A percentile compares a stretch with the other conserved stretches of the same genome.
Conservation (phyloP, 768 basidiomycete genomes). For the Lyophyllum atratum region DNA sequence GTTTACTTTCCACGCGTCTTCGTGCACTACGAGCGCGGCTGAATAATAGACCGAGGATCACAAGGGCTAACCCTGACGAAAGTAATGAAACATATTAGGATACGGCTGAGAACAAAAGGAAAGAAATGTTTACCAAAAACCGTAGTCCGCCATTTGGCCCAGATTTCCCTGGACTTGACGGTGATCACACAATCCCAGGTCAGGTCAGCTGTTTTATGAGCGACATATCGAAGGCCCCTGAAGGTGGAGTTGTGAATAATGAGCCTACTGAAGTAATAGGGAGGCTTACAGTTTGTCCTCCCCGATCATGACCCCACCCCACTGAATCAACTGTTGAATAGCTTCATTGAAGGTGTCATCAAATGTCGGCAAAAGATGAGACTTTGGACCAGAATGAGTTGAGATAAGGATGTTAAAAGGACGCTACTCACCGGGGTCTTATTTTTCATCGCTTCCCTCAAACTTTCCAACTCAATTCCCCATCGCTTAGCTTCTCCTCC, state of each 20-base stretch:
- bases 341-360: slow-evolving; percentile 80
- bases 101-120: slow-evolving; percentile 2
- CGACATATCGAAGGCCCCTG: slow-evolving; percentile 75
- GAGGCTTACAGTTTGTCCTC: slow-evolving; percentile 63
- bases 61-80: slow-evolving; percentile 4
- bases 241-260: slow-evolving; percentile 15
- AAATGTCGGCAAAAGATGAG: slow-evolving; percentile 55
- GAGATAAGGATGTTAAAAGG: slow-evolving; percentile 1
- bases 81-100: neutral
- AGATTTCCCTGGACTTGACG: slow-evolving; percentile 65
- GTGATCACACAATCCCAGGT: slow-evolving; percentile 65
- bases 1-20: slow-evolving; percentile 59
- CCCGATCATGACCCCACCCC: slow-evolving; percentile 70
- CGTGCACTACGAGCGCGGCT: slow-evolving; percentile 42
- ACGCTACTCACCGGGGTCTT: slow-evolving; percentile 51
- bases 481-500: slow-evolving; percentile 76
- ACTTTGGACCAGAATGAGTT: slow-evolving; percentile 35
- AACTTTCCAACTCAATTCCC: slow-evolving; percentile 63
- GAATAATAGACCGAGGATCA: slow-evolving; percentile 11
- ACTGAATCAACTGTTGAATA: slow-evolving; percentile 72
- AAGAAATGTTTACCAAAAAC: slow-evolving; percentile 55
- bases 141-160: slow-evolving; percentile 67
- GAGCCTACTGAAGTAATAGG: slow-evolving; percentile 10
- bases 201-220: slow-evolving; percentile 70
- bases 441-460: slow-evolving; percentile 59